Evolutionary conservation across 768 basidiomycete genomes (phyloP), one percentile per base, ranked within the genome.

Genomic region (Calocybe cyanea): DNA sequence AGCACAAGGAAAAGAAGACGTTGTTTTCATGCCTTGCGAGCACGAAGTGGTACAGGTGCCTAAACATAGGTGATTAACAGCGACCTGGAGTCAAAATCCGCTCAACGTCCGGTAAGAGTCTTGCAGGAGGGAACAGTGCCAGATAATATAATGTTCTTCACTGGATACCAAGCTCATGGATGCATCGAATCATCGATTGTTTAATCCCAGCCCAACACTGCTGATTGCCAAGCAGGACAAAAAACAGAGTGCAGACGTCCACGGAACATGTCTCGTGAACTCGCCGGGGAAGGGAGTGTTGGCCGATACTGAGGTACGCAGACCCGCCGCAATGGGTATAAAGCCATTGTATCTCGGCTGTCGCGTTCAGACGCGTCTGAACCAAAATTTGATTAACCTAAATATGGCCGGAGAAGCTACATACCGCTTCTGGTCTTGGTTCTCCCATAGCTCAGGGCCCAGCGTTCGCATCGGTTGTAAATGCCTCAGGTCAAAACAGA

Each of bases 121-220:
- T 11, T n/a, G 17, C 21, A 13, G 6, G 13, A 13, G n/a, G 10
- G 19, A 4, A 14, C 38, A 14, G 13, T 5, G 4, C 38, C 23
- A 15, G 13, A 15, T 25, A 40, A 40, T 40, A 24, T 40, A 24
- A 23, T 25, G 25, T 8, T 25, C 38, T 40, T 15, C 38, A 40
- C 23, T 40, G 38, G 38, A 25, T 40, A 15, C 38, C 38, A n/a
- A 40, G 38, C 25, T n/a, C 23, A 25, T 13, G 38, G 38, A n/a
- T 28, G 38, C 23, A 40, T 25, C 23, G 25, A 40, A 15, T 5
- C 25, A 24, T 28, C 20, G 17, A 24, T 15, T 4, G 19, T 21
- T n/a, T 19, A 20, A 38, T 38, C 37, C 20, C 19, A 38, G 4
- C 4, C 35, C 19, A 19, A 38, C 10, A 4, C 7, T 4, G 20